Evolutionary conservation across 768 basidiomycete species (phyloP), one percentile per base, ranked within the genome.

Genomic region (Calocera cornea): DNA sequence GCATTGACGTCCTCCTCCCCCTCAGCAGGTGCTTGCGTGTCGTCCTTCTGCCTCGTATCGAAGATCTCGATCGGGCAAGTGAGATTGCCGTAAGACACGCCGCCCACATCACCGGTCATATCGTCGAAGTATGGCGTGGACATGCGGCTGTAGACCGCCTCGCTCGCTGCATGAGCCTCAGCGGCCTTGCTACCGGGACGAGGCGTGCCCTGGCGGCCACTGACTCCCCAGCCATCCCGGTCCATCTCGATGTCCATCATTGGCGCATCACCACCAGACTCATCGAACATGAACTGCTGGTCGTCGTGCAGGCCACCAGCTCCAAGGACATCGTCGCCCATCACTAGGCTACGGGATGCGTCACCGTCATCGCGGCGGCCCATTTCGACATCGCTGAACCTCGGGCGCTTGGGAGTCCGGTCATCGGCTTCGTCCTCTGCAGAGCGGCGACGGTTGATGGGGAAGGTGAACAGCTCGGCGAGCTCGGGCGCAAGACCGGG

Each of bases 401-500:
- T 80, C 36, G 86, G 69, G 50, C 75, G 71, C 70, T 79, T 79
- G 40, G 72, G 66, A 27, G 49, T 72, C 16, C 65, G 71, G 22
- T 80, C 74, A 85, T 88, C 79, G 82, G 85, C 74, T 75, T 79
- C 31, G 84, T 78, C 77, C 66, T 81, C 86, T n/a, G 82, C 86
- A 34, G 83, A 85, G 11, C 27, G 82, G 76, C n/a, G 81, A 71
- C 2, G 75, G 27, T 70, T 80, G 2, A 87, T 70, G 11, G 92
- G 91, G 44, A 89, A 88, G 79, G 89, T 82, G 78, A 97, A 99
- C 66, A 99, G 78, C 65, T 89, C 84, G 1, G 84, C 83, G 24
- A 99, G 80, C 75, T 95, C 92, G 0, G 89, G 87, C 0, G 86
- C 84, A 64, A 95, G 76, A 10, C 91, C 91, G 14, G 89, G 88